These are phyloP conservation scores for Starmerella bombi DNA, from an alignment of 805 yeast species.

Conservation along the genomic window DNA sequence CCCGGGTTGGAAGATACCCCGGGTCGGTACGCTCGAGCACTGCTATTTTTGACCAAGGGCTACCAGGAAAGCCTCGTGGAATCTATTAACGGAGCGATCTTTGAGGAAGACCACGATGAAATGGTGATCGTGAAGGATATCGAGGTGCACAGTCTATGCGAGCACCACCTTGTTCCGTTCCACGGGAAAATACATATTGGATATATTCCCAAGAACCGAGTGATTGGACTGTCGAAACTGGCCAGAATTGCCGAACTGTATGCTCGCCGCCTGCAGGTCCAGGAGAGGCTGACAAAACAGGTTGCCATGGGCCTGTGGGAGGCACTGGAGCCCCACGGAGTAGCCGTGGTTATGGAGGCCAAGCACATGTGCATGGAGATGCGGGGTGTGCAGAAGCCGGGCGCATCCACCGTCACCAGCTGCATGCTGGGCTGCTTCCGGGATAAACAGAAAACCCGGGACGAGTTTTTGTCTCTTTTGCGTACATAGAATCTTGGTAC, in stretches of 20 bases:
- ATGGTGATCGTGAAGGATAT: constrained; percentile 97
- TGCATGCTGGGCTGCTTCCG: constrained; percentile 97
- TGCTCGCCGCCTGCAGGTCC: constrained; percentile 91
- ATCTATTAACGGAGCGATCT: constrained; percentile 87
- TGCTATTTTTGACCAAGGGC: constrained; percentile 91
- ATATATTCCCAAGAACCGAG: constrained; percentile 91
- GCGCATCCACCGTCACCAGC: constrained; percentile 84
- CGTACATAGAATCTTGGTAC: background rate
- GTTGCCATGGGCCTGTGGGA: constrained; percentile 92
- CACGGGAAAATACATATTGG: constrained; percentile 95
- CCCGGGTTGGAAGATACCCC: constrained; percentile 93
- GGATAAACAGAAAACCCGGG: constrained; percentile 87
- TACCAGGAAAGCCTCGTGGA: constrained; percentile 88
- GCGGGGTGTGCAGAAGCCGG: constrained; percentile 92
- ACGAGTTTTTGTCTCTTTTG: constrained; percentile 76
- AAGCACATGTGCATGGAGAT: constrained; percentile 99
- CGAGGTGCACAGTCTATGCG: constrained; percentile 83
- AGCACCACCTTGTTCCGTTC: constrained; percentile 95
- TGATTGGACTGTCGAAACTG: constrained; percentile 79
- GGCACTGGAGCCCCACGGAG: constrained; percentile 86
- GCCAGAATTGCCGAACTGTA: constrained; percentile 97
- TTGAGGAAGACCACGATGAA: constrained; percentile 97
- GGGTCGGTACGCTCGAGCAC: constrained; percentile 89
- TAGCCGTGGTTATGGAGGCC: constrained; percentile 96
- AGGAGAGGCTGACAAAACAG: constrained; percentile 91